Evolutionary conservation across 257 asterid genomes (phyloP).

Genomic region (Fraxinus quadrangulata): DNA sequence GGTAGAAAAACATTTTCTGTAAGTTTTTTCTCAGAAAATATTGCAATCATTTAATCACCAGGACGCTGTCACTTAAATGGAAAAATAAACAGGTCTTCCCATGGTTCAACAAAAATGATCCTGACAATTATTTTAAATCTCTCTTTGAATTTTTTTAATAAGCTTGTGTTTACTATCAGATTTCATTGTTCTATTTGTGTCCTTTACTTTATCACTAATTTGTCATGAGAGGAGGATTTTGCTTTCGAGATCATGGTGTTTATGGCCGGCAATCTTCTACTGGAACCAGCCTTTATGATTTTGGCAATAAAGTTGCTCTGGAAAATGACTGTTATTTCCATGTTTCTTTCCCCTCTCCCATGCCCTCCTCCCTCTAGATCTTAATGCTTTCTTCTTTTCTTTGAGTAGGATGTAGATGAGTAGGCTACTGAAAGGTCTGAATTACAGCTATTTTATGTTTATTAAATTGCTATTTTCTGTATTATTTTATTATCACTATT

Average conservation of each 20-base stretch:
- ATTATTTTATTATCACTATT: conserved; percentile 41
- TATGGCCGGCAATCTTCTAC: not conserved
- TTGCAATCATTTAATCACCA: too few relatives aligned
- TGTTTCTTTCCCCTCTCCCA: too few relatives aligned
- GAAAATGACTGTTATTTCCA: too few relatives aligned
- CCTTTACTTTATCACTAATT: not conserved
- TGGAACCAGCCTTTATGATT: not conserved
- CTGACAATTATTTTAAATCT: too few relatives aligned
- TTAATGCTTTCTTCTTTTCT: not conserved
- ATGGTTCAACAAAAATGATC: too few relatives aligned
- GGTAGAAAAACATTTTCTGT: too few relatives aligned
- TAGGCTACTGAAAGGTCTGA: not conserved
- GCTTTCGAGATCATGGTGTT: not conserved
- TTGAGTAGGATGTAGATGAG: not conserved
- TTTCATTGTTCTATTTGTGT: not conserved
- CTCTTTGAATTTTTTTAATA: too few relatives aligned
- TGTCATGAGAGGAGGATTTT: not conserved
- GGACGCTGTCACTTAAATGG: too few relatives aligned
- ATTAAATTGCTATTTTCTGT: not conserved
- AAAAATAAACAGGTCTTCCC: too few relatives aligned
- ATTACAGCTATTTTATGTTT: not conserved
- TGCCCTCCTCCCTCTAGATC: too few relatives aligned
- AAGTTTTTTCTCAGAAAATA: too few relatives aligned
- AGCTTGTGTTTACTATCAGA: too few relatives aligned
- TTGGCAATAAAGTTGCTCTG: not conserved